Conservation (phyloP, 2,329 filamentous ascomycete genomes). For the Penicillium sp. region DNA sequence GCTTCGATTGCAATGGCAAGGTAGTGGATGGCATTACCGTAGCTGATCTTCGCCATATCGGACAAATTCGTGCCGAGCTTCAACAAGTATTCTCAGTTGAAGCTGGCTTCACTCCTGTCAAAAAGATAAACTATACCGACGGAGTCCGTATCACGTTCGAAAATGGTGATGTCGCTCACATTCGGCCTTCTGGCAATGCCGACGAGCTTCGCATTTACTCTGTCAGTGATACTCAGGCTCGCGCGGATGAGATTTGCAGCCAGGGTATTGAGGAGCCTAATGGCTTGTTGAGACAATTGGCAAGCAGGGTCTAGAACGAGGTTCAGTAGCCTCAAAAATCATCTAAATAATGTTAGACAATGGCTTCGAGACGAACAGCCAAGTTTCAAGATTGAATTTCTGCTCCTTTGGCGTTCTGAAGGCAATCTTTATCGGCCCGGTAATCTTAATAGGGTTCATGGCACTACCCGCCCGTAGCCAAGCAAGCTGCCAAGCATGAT, state of each 20-base stretch:
- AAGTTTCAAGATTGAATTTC: not conserved
- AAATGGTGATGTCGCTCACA: constrained; percentile 35
- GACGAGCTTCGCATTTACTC: constrained; percentile 37
- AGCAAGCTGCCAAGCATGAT: constrained; percentile 31
- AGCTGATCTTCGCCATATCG: constrained; percentile 8
- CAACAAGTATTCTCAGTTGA: constrained; percentile 31
- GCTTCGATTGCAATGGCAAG: not conserved
- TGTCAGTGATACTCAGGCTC: constrained; percentile 31
- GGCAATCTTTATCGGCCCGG: constrained; percentile 7
- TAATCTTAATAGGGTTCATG: constrained; percentile 26
- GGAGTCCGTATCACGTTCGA: constrained; percentile 33
- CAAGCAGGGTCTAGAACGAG: constrained; percentile 13
- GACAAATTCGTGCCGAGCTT: constrained; percentile 24
- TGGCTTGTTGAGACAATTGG: constrained; percentile 28
- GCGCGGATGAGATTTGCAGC: constrained; percentile 30
- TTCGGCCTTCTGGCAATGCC: constrained; percentile 36
- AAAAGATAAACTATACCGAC: constrained; percentile 32
- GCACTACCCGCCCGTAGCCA: constrained; percentile 39
- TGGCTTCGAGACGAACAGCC: not conserved
- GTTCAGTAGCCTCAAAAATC: not conserved
- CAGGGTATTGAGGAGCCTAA: constrained; percentile 30
- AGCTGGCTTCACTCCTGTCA: constrained; percentile 25
- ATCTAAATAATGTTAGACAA: not conserved
- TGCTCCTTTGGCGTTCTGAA: no score
- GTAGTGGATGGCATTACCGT: not conserved